Percentiles rank a stretch among this genome's conserved stretches.
These are phyloP conservation scores for Rhodotorula mucilaginosa DNA, from an alignment of 1,284 basidiomycete species.

Conservation along the genomic window DNA sequence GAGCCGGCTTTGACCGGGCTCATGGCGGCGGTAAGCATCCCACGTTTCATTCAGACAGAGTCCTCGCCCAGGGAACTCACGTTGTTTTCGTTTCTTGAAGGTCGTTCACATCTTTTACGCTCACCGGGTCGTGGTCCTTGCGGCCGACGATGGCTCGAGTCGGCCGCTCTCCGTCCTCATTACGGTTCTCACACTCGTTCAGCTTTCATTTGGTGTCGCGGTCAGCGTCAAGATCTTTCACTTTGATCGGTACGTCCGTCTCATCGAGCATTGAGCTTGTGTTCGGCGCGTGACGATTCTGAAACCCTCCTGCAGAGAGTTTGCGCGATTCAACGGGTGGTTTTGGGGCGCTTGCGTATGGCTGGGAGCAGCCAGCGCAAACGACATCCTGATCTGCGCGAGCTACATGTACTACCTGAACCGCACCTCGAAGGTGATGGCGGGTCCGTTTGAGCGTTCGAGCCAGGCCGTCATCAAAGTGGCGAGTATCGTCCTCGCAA, in stretches of 20 bases:
- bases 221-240: constrained; percentile 22
- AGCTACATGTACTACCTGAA: constrained; percentile 17
- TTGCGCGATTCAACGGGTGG: not conserved
- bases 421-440: constrained; percentile 11
- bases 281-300: not conserved
- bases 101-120: constrained; percentile 24
- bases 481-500: constrained; percentile 16
- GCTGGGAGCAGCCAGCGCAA: constrained; percentile 8
- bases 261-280: not conserved
- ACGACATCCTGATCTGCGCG: constrained; percentile 9
- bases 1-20: constrained; percentile 22
- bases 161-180: not conserved
- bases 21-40: not conserved
- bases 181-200: constrained; percentile 5
- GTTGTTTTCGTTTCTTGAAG: not conserved
- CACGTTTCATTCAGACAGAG: not conserved
- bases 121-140: constrained; percentile 11
- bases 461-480: constrained; percentile 14
- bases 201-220: constrained; percentile 6
- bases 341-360: constrained; percentile 16
- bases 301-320: not conserved
- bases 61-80: too few relatives aligned
- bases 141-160: constrained; percentile 1
- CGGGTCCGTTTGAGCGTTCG: constrained; percentile 20
- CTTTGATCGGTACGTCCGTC: constrained; percentile 13